These are phyloP conservation scores for Mycena sanguinolenta DNA, from an alignment of 768 basidiomycete species.

Conservation along the genomic window DNA sequence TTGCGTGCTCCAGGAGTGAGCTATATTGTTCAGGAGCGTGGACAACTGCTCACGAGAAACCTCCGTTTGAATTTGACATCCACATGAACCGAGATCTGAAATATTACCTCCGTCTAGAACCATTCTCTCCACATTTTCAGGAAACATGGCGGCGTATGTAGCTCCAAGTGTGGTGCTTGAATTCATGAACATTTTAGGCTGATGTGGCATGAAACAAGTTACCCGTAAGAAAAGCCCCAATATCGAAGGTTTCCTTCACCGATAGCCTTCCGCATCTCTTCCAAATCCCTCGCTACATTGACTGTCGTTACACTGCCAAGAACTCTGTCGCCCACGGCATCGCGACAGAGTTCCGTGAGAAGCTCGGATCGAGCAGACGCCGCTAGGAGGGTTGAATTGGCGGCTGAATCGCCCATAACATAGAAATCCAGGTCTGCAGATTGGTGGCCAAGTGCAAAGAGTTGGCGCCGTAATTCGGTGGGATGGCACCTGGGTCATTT, in stretches of 20 bases:
- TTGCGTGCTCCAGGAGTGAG: constrained; percentile 19
- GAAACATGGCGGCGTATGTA: constrained; percentile 32
- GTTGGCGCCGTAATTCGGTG: constrained; percentile 18
- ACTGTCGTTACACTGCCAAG: constrained; percentile 28
- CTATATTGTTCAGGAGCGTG: constrained; percentile 27
- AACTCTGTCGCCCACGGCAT: constrained; percentile 21
- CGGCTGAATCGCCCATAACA: neutral
- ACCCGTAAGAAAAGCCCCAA: constrained; percentile 35
- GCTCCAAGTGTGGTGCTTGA: constrained; percentile 25
- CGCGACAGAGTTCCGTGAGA: constrained; percentile 22
- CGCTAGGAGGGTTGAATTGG: neutral
- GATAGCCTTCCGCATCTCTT: constrained; percentile 29
- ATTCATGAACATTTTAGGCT: neutral
- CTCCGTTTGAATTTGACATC: neutral
- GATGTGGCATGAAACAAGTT: neutral
- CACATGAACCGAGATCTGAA: no score
- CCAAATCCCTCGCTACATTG: constrained; percentile 26
- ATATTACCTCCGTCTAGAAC: constrained; percentile 26
- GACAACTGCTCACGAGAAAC: constrained; percentile 20
- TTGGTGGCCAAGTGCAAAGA: constrained; percentile 11
- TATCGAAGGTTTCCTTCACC: constrained; percentile 16
- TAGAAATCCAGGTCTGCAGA: constrained; percentile 13
- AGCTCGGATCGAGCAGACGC: constrained; percentile 17
- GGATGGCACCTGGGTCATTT: constrained; percentile 14
- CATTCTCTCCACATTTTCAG: constrained; percentile 12